Conservation (phyloP, 345 rosid species). For the Eutrema yunnanense region DNA sequence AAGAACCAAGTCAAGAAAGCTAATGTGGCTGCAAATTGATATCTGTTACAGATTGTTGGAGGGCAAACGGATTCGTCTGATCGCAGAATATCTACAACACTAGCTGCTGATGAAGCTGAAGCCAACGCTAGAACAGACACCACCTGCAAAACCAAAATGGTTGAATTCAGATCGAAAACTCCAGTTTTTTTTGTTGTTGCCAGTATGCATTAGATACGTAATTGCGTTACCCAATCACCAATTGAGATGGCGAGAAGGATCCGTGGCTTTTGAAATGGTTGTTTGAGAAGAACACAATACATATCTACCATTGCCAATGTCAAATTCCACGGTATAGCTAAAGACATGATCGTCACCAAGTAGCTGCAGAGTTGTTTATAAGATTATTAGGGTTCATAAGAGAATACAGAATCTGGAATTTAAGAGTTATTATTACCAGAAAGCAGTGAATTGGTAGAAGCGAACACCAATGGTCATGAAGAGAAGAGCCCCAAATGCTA, state of each 20-base stretch:
- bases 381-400: not conserved
- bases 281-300: conserved; percentile 57
- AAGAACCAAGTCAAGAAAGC: conserved; percentile 84
- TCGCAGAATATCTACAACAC: conserved; percentile 65
- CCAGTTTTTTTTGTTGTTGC: not conserved
- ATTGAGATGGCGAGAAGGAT: conserved; percentile 50
- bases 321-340: conserved; percentile 85
- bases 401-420: not conserved
- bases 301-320: conserved; percentile 78
- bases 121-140: conserved; percentile 69
- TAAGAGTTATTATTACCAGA: conserved; percentile 46
- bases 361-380: conserved; percentile 40
- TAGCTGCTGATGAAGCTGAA: conserved; percentile 75
- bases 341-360: conserved; percentile 81
- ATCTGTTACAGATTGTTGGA: conserved; percentile 56
- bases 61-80: conserved; percentile 37
- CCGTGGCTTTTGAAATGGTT: conserved; percentile 56
- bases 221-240: conserved; percentile 72
- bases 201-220: not conserved
- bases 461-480: conserved; percentile 82
- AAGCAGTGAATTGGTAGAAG: conserved; percentile 84
- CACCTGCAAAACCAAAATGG: conserved; percentile 35
- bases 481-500: conserved; percentile 78
- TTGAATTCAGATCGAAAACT: not conserved
- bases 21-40: conserved; percentile 77